phyloP scores from a whole-genome alignment of 2,329 filamentous ascomycete species.

The Colletotrichum phormii region DNA sequence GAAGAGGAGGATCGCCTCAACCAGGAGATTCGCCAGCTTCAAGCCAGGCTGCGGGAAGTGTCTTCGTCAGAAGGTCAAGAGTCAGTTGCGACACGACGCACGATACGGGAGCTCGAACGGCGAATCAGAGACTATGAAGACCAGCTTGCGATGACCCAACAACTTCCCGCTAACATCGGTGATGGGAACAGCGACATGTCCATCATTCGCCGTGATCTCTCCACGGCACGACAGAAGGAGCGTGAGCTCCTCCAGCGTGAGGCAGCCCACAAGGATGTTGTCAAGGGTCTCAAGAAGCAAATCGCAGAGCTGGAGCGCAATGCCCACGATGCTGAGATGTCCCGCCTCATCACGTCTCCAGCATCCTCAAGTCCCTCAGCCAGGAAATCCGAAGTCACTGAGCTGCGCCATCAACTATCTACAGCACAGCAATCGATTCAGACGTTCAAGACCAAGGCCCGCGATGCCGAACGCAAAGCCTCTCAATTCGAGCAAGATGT shows the following conservation, averaged over 20 bases:
- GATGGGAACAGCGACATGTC: slow-evolving; percentile 67
- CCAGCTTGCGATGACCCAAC: slow-evolving; percentile 49
- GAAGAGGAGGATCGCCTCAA: slow-evolving; percentile 73
- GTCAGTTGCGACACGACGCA: slow-evolving; percentile 69
- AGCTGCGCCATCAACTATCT: slow-evolving; percentile 70
- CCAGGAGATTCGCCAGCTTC: slow-evolving; percentile 65
- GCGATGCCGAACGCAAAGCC: slow-evolving; percentile 63
- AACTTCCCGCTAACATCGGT: slow-evolving; percentile 46
- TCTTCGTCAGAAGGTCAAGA: slow-evolving; percentile 64
- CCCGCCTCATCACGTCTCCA: slow-evolving; percentile 58
- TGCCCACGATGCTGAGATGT: slow-evolving; percentile 72
- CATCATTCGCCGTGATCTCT: slow-evolving; percentile 71
- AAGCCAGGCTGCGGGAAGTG: slow-evolving; percentile 57
- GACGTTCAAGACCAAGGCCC: slow-evolving; percentile 61
- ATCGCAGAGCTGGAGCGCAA: slow-evolving; percentile 76
- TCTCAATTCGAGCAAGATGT: slow-evolving; percentile 58
- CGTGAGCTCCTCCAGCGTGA: slow-evolving; percentile 75
- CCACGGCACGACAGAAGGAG: slow-evolving; percentile 74
- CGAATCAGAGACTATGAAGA: slow-evolving; percentile 67
- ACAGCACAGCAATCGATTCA: slow-evolving; percentile 69
- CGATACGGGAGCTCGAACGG: slow-evolving; percentile 73
- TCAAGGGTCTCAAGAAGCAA: slow-evolving; percentile 73
- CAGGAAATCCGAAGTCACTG: slow-evolving; percentile 67
- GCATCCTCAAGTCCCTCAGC: slow-evolving; percentile 63
- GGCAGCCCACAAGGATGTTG: slow-evolving; percentile 68